Evolutionary conservation across 2,329 filamentous ascomycete species (phyloP).

Genomic region (Talaromyces verruculosus): DNA sequence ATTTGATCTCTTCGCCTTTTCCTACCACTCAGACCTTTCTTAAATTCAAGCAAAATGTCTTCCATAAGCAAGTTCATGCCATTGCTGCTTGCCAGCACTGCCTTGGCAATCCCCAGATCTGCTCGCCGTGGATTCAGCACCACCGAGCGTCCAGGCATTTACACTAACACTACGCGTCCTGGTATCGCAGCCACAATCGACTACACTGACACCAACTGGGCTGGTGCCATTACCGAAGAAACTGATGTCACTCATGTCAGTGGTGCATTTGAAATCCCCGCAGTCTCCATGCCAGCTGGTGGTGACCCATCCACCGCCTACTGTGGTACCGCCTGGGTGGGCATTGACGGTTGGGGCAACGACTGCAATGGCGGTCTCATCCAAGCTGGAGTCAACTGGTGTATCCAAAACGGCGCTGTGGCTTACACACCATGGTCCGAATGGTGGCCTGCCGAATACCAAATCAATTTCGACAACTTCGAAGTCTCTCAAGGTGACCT

Average conservation of each 20-base stretch:
- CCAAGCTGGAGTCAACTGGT: conserved; percentile 18
- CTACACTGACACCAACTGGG: conserved; percentile 15
- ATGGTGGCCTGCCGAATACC: conserved; percentile 16
- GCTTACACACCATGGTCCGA: conserved; percentile 18
- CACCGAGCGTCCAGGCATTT: conserved; percentile 10
- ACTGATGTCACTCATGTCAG: conserved; percentile 17
- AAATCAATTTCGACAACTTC: conserved; percentile 16
- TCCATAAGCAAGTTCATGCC: conserved; percentile 13
- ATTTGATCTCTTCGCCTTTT: background rate
- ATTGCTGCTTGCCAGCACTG: conserved; percentile 15
- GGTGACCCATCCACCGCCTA: conserved; percentile 13
- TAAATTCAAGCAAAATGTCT: background rate
- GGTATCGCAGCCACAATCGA: conserved; percentile 14
- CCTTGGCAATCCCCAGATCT: background rate
- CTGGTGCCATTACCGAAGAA: conserved; percentile 16
- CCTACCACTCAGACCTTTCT: background rate
- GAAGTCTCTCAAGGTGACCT: conserved; percentile 16
- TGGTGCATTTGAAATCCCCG: conserved; percentile 14
- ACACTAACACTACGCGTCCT: conserved; percentile 12
- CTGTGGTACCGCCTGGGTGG: conserved; percentile 18
- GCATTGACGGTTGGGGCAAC: conserved; percentile 17
- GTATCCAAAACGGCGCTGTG: conserved; percentile 12
- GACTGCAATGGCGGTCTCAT: conserved; percentile 18
- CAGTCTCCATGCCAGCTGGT: conserved; percentile 13
- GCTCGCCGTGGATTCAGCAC: background rate